Evolutionary conservation across 768 basidiomycete genomes (phyloP).

Genomic region (Fibroporia radiculosa): DNA sequence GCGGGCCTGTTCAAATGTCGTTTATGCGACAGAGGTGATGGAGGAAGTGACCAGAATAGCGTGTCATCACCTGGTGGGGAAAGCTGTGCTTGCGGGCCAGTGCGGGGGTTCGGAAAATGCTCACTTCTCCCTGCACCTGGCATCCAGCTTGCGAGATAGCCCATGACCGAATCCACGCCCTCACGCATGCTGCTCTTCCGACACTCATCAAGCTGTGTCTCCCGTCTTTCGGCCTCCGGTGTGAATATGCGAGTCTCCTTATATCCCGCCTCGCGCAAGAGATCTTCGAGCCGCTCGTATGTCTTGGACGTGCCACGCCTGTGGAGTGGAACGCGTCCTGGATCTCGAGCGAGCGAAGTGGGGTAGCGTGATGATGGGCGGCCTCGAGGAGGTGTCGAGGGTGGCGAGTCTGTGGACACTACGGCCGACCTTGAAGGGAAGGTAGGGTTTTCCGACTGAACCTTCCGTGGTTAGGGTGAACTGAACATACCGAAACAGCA

Average conservation of each 20-base stretch:
- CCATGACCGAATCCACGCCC: constrained; percentile 49
- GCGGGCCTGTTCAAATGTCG: neutral
- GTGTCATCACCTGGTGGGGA: neutral
- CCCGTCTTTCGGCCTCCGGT: constrained; percentile 61
- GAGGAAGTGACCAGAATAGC: constrained; percentile 6
- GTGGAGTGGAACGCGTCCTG: constrained; percentile 59
- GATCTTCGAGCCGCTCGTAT: constrained; percentile 79
- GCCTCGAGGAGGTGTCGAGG: constrained; percentile 18
- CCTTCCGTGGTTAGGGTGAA: too few relatives aligned
- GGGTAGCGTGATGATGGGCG: constrained; percentile 36
- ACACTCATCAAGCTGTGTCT: constrained; percentile 19
- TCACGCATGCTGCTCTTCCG: constrained; percentile 20
- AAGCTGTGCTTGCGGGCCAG: neutral
- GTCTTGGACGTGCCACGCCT: constrained; percentile 72
- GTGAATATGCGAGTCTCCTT: constrained; percentile 89
- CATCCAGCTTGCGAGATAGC: constrained; percentile 58
- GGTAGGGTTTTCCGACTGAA: too few relatives aligned
- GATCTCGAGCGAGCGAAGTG: constrained; percentile 37
- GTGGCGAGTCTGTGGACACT: constrained; percentile 1
- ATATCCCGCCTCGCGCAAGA: constrained; percentile 83
- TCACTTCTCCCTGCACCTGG: constrained; percentile 24
- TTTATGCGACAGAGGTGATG: constrained; percentile 13
- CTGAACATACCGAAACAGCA: too few relatives aligned
- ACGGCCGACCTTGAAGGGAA: too few relatives aligned
- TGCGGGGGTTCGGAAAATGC: neutral